These are phyloP conservation scores for Triglochin maritima DNA, from an alignment of 106 monocot species.

Conservation along the genomic window DNA sequence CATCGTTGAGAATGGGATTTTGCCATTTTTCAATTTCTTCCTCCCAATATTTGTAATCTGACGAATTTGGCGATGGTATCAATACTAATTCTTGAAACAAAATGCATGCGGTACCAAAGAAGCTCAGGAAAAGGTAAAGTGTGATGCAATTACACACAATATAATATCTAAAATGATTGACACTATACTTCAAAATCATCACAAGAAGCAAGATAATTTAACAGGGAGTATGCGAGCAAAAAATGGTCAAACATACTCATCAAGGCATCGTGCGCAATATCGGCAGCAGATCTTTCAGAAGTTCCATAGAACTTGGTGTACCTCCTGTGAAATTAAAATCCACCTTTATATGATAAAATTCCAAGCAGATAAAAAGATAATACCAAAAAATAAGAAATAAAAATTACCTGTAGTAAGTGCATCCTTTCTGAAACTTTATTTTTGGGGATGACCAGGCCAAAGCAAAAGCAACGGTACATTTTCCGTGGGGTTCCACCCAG, in stretches of 20 bases:
- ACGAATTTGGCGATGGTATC: not conserved
- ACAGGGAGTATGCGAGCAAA: not conserved
- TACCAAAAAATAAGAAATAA: not conserved
- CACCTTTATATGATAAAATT: not conserved
- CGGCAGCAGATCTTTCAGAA: conserved; percentile 66
- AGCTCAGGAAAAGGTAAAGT: not conserved
- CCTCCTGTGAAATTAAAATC: conserved; percentile 39
- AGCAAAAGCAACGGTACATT: conserved; percentile 53
- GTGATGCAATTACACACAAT: not conserved
- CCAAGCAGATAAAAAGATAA: not conserved
- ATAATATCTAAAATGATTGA: not conserved
- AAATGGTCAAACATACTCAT: conserved; percentile 51
- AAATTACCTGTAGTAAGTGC: conserved; percentile 62
- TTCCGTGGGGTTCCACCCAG: conserved; percentile 95
- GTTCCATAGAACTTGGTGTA: conserved; percentile 97
- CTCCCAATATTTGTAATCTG: conserved; percentile 95
- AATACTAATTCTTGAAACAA: not conserved
- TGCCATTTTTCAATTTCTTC: conserved; percentile 99
- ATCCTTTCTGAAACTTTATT: conserved; percentile 94
- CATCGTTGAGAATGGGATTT: conserved; percentile 75
- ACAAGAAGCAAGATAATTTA: not conserved
- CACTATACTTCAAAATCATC: not conserved
- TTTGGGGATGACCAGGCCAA: conserved; percentile 67
- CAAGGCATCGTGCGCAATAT: conserved; percentile 88
- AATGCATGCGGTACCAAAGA: not conserved